phyloP scores from a whole-genome alignment of 495 filamentous ascomycete genomes.

The Penicillium cinerascens region DNA sequence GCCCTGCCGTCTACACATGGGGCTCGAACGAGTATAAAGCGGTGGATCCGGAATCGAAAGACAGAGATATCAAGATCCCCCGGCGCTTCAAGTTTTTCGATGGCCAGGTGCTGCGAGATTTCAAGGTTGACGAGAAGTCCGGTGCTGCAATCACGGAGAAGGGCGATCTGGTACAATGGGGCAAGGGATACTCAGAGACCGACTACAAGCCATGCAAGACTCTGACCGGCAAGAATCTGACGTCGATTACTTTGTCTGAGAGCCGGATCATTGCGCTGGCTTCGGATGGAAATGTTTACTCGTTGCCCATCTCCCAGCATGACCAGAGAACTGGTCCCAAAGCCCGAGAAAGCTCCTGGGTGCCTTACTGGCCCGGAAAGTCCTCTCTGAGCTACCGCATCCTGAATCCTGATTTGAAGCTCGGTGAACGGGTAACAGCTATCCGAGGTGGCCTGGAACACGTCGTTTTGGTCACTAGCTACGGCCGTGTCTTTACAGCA shows the following conservation, averaged over 20 bases:
- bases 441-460: constrained; percentile 81
- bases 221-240: constrained; percentile 75
- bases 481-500: constrained; percentile 80
- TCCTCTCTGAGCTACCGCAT: constrained; percentile 66
- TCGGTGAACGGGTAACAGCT: constrained; percentile 69
- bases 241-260: constrained; percentile 65
- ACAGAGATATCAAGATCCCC: constrained; percentile 72
- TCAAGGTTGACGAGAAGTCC: constrained; percentile 79
- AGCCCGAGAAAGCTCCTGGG: constrained; percentile 61
- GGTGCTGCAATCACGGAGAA: constrained; percentile 87
- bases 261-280: constrained; percentile 82
- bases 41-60: constrained; percentile 77
- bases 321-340: constrained; percentile 67
- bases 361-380: constrained; percentile 63
- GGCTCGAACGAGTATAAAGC: constrained; percentile 84
- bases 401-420: constrained; percentile 64
- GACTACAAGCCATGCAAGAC: constrained; percentile 61
- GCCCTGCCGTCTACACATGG: constrained; percentile 90
- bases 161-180: constrained; percentile 92
- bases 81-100: constrained; percentile 80
- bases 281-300: constrained; percentile 78
- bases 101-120: constrained; percentile 75
- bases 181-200: constrained; percentile 63
- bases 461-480: constrained; percentile 77
- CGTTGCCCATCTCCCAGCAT: constrained; percentile 68